phyloP scores from a whole-genome alignment of 1,284 basidiomycete species.

The Grifola frondosa region DNA sequence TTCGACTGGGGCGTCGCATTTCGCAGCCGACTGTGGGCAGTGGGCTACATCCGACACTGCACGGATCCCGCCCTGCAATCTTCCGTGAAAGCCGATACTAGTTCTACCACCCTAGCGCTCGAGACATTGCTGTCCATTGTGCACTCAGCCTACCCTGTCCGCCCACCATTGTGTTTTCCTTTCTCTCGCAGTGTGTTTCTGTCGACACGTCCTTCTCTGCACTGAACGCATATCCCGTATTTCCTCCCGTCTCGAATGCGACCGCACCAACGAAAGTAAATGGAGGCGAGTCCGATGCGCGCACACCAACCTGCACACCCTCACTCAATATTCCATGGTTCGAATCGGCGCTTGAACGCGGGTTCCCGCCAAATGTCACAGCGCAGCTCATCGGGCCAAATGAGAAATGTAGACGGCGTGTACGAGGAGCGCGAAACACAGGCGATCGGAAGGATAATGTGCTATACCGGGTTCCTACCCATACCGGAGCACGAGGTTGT shows the following conservation, averaged over 20 bases:
- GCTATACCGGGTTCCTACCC: conserved; percentile 19
- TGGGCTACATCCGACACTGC: conserved; percentile 9
- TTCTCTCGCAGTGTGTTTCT: no score
- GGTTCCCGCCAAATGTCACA: conserved; percentile 23
- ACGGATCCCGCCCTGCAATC: background rate
- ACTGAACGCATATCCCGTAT: background rate
- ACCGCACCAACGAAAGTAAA: no score
- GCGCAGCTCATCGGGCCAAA: conserved; percentile 17
- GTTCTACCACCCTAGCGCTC: background rate
- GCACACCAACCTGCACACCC: no score
- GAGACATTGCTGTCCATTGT: no score
- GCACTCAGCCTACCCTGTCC: no score
- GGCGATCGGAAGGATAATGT: conserved; percentile 16
- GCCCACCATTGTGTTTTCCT: conserved; percentile 24
- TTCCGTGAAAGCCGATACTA: background rate
- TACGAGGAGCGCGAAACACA: no score
- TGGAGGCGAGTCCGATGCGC: no score
- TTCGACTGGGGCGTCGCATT: conserved; percentile 24
- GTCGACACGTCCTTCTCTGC: conserved; percentile 18
- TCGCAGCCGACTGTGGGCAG: conserved; percentile 18
- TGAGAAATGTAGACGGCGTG: conserved; percentile 20
- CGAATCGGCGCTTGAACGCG: conserved; percentile 18
- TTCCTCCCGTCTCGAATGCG: no score
- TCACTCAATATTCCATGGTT: conserved; percentile 26
- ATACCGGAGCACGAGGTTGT: conserved; percentile 12